Evolutionary conservation across 306 rosid genomes (phyloP).

Genomic region (Casuarina cunninghamiana): DNA sequence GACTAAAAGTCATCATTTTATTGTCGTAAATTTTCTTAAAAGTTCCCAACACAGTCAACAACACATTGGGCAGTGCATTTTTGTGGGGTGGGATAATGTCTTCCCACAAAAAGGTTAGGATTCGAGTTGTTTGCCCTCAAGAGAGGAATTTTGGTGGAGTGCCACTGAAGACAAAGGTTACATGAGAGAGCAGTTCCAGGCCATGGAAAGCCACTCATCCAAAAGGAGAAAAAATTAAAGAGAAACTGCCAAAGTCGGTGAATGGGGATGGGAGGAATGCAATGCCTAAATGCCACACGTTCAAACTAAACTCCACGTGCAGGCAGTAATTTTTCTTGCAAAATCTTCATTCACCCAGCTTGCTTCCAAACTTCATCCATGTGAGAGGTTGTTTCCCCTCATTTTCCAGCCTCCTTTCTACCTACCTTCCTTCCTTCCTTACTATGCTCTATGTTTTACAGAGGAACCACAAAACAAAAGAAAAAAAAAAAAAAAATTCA

Average conservation of each 20-base stretch:
- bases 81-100: too few species aligned
- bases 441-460: too few species aligned
- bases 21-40: too few species aligned
- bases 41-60: too few species aligned
- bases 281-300: constrained; percentile 28
- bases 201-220: too few species aligned
- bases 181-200: too few species aligned
- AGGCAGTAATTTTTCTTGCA: constrained; percentile 27
- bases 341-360: constrained; percentile 25
- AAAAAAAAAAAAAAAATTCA: constrained; percentile 13
- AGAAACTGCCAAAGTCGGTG: background rate
- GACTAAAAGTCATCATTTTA: too few species aligned
- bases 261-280: background rate
- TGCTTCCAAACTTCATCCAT: constrained; percentile 15
- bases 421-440: constrained; percentile 12
- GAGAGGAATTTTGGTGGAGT: too few species aligned
- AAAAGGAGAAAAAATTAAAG: background rate
- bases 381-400: constrained; percentile 18
- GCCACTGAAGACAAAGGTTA: too few species aligned
- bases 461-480: constrained; percentile 3
- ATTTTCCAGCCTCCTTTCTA: background rate
- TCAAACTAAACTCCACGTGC: constrained; percentile 34
- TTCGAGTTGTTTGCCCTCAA: too few species aligned
- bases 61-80: too few species aligned
- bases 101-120: too few species aligned